Base-by-base conservation (phyloP, 1,284 basidiomycete species). In the Papiliotrema flavescens region DNA sequence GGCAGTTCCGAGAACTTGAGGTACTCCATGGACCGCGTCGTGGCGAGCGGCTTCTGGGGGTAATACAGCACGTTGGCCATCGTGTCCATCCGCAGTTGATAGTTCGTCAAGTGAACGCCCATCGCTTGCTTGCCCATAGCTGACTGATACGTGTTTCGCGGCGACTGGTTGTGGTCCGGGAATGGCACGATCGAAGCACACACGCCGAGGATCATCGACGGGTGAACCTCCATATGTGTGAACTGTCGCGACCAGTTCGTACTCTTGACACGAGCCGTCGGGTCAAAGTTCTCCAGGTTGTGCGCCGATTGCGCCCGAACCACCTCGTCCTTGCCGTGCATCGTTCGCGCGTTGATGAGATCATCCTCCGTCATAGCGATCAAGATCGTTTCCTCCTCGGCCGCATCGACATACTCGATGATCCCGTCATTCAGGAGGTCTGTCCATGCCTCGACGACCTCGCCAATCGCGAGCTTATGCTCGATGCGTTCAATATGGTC, bases 81-180 rank as follows among this genome's bases (percentile, higher is more conserved):
- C n/a, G 93, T 92, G 78, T 96, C 91, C 92, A 98, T 89, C 47
- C 96, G 89, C 63, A 94, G 87, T 66, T 95, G 84, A 81, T 95
- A 97, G 78, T 98, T 98, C 35, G 95, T 98, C 46, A 98, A 82
- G 78, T 90, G 96, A 61, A 98, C 91, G 51, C 95, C 95, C 93
- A 98, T 98, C 4, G 95, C 95, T 83, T 98, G 95, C 79, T 98
- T 98, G 71, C 95, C 95, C 95, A 98, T 98, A 53, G 95, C 96
- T 47, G 92, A 95, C 79, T 97, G 94, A 69, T 98, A 98, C 3
- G 95, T 98, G 72, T 99, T 99, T 84, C 95, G 92, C 60, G 95
- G 95, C 53, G 92, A 96, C 88, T 94, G 95, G 71, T 99, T 99
- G 78, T 98, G 96, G 77, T 99, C 95, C 17, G 95, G 95, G 87